Percentiles rank a stretch among this genome's conserved stretches.
Conservation (phyloP, 2,329 filamentous ascomycete species). For the Penicillium decumbens region DNA sequence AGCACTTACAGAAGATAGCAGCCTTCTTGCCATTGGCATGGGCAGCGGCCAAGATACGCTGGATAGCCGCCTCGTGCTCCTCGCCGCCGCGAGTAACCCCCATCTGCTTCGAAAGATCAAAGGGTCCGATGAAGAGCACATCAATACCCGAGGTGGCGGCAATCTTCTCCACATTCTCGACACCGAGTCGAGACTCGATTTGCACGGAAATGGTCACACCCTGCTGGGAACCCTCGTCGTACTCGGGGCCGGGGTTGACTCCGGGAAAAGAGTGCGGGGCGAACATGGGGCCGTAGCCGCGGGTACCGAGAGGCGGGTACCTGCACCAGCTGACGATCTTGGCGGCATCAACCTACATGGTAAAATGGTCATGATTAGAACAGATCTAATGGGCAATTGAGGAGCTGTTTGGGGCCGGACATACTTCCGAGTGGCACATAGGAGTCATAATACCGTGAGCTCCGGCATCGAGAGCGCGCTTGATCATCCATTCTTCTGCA, state of each 20-base stretch:
- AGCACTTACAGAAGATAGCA: conserved; percentile 40
- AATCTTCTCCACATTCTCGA: conserved; percentile 45
- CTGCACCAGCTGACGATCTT: conserved; percentile 30
- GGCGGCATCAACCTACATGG: conserved; percentile 24
- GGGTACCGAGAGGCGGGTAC: conserved; percentile 30
- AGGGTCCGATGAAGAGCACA: conserved; percentile 39
- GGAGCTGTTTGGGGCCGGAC: background rate
- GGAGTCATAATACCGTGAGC: conserved; percentile 39
- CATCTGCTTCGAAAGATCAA: conserved; percentile 39
- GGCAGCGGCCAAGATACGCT: conserved; percentile 33
- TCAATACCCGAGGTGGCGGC: conserved; percentile 41
- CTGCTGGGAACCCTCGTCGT: conserved; percentile 34
- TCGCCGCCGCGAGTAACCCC: conserved; percentile 33
- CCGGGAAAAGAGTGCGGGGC: conserved; percentile 30
- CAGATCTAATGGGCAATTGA: background rate
- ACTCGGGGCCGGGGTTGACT: conserved; percentile 24
- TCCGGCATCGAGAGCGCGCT: conserved; percentile 38
- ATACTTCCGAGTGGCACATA: conserved; percentile 31
- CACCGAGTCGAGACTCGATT: conserved; percentile 40
- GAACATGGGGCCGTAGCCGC: conserved; percentile 37
- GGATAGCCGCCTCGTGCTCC: conserved; percentile 41
- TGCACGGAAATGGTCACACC: conserved; percentile 36
- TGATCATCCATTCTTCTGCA: conserved; percentile 39
- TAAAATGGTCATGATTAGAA: background rate
- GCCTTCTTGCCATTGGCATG: conserved; percentile 38